These are phyloP conservation scores for Coffea canephora DNA, from an alignment of 257 asterid genomes.

Conservation along the genomic window DNA sequence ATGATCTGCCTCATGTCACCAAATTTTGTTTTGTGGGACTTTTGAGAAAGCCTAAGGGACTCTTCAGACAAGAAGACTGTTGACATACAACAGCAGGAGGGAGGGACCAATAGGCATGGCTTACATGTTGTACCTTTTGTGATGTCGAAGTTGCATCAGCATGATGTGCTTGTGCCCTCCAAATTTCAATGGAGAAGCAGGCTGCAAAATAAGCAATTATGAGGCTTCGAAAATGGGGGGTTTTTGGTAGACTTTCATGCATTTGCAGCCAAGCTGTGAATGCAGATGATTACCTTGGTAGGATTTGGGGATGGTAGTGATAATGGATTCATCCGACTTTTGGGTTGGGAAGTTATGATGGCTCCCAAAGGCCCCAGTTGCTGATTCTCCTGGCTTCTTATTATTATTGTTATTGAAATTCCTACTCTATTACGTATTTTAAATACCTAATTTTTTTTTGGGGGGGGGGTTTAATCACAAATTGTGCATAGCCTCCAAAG, in stretches of 20 bases:
- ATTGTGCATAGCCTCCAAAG: too few species aligned
- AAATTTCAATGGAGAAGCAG: slow-evolving; percentile 6
- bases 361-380: not conserved
- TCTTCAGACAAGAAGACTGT: slow-evolving; percentile 5
- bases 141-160: slow-evolving; percentile 26
- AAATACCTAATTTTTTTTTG: not conserved
- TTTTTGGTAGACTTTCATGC: not conserved
- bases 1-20: slow-evolving; percentile 14
- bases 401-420: not conserved
- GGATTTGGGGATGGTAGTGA: slow-evolving; percentile 9
- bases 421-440: not conserved
- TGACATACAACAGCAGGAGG: not conserved
- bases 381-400: not conserved
- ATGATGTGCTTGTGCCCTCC: slow-evolving; percentile 14
- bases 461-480: too few species aligned
- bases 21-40: not conserved
- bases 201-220: slow-evolving; percentile 8
- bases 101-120: slow-evolving; percentile 18
- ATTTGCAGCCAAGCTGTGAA: slow-evolving; percentile 1
- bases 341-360: slow-evolving; percentile 18
- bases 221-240: slow-evolving; percentile 12
- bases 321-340: slow-evolving; percentile 13
- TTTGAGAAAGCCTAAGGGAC: not conserved
- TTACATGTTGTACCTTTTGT: not conserved
- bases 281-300: not conserved